These are phyloP conservation scores for Moesziomyces globuligerus DNA, from an alignment of 1,284 basidiomycete species.

Conservation along the genomic window DNA sequence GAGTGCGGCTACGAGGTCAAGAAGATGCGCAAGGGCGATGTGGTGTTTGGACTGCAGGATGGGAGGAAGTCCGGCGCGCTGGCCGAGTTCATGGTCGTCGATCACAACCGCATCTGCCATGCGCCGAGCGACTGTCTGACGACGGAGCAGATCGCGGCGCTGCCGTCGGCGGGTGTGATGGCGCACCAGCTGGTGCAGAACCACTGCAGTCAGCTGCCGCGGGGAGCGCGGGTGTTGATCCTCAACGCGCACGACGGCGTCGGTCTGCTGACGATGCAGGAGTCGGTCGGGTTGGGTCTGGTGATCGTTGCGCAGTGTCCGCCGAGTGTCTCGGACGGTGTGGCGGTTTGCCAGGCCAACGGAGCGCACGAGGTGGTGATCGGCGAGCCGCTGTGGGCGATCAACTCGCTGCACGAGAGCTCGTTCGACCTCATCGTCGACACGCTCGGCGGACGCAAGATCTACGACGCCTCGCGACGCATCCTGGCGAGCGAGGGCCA, in stretches of 20 bases:
- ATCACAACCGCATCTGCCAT: constrained; percentile 66
- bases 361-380: constrained; percentile 68
- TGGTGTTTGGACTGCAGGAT: constrained; percentile 68
- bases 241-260: constrained; percentile 69
- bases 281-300: constrained; percentile 66
- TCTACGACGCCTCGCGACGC: constrained; percentile 69
- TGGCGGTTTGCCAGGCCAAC: constrained; percentile 65
- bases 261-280: constrained; percentile 68
- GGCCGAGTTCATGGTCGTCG: constrained; percentile 67
- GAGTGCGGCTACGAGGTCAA: constrained; percentile 68
- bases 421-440: constrained; percentile 68
- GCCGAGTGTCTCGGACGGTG: constrained; percentile 62
- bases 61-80: constrained; percentile 67
- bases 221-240: constrained; percentile 67
- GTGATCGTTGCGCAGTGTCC: constrained; percentile 69
- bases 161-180: constrained; percentile 67
- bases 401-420: constrained; percentile 68
- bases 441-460: constrained; percentile 62
- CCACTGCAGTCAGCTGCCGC: constrained; percentile 65
- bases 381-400: constrained; percentile 68
- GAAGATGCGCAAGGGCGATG: constrained; percentile 67
- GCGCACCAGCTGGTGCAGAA: constrained; percentile 68
- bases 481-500: constrained; percentile 67
- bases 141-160: constrained; percentile 68
- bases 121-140: constrained; percentile 66